Conservation (phyloP, 2,329 filamentous ascomycete species). For the Plenodomus biglobosus region DNA sequence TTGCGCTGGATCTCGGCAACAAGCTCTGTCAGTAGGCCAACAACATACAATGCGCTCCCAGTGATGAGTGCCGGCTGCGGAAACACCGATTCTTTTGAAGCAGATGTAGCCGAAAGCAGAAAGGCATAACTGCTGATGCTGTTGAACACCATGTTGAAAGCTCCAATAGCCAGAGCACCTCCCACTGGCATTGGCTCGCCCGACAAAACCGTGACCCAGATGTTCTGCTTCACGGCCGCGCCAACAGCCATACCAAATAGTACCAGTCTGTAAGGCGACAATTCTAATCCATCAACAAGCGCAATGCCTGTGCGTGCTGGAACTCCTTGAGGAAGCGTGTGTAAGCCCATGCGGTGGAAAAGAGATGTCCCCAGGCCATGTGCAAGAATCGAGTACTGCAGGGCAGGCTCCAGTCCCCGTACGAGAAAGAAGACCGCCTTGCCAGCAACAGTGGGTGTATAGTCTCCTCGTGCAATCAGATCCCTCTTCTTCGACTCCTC, state of each 20-base stretch:
- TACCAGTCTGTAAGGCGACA: conserved; percentile 55
- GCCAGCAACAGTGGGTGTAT: conserved; percentile 45
- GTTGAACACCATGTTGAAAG: conserved; percentile 60
- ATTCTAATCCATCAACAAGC: conserved; percentile 47
- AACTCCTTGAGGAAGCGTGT: conserved; percentile 47
- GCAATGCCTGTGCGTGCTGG: conserved; percentile 45
- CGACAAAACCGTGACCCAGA: conserved; percentile 53
- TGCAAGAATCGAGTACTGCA: conserved; percentile 55
- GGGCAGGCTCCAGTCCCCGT: conserved; percentile 50
- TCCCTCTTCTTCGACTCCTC: conserved; percentile 36
- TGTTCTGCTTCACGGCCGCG: conserved; percentile 58
- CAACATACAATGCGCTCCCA: conserved; percentile 53
- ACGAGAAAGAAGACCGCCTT: conserved; percentile 49
- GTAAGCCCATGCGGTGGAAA: conserved; percentile 52
- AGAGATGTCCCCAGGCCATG: conserved; percentile 46
- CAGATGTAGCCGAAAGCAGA: conserved; percentile 53
- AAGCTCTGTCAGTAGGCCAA: conserved; percentile 58
- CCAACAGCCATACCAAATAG: conserved; percentile 58
- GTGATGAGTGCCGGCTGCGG: conserved; percentile 49
- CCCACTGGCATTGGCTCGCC: conserved; percentile 54
- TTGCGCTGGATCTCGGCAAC: conserved; percentile 60
- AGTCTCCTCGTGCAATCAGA: conserved; percentile 47
- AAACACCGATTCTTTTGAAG: conserved; percentile 44
- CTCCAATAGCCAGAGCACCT: conserved; percentile 49
- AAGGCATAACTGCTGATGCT: conserved; percentile 59